Percentiles rank a stretch among this genome's conserved stretches.
These are phyloP conservation scores for Rhizoclosmatium globosum DNA, from an alignment of 192 early-diverging fungal species.

Conservation along the genomic window DNA sequence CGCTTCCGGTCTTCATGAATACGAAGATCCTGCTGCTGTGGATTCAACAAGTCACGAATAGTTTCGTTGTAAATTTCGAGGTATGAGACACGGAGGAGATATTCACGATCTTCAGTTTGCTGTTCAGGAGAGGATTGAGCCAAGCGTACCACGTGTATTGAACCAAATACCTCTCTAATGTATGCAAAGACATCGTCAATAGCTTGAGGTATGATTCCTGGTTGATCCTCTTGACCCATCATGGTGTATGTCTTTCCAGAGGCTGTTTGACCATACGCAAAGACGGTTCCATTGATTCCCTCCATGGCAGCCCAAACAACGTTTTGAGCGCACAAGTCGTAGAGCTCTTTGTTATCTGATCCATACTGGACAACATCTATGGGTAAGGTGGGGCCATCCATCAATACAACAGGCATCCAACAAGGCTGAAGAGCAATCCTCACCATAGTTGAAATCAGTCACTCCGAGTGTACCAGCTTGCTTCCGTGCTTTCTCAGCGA, in stretches of 20 bases:
- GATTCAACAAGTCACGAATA: slow-evolving; percentile 83
- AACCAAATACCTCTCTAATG: slow-evolving; percentile 55
- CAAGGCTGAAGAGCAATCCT: neutral
- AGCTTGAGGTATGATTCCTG: slow-evolving; percentile 79
- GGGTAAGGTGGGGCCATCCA: too few species aligned
- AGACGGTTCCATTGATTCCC: slow-evolving; percentile 91
- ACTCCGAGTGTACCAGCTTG: slow-evolving; percentile 8
- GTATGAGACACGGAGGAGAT: slow-evolving; percentile 89
- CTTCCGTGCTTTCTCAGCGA: slow-evolving; percentile 21
- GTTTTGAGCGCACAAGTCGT: slow-evolving; percentile 57
- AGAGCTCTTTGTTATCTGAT: slow-evolving; percentile 63
- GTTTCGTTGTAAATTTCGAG: slow-evolving; percentile 96
- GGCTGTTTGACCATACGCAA: slow-evolving; percentile 86
- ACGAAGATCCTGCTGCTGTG: slow-evolving; percentile 76
- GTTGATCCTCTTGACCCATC: slow-evolving; percentile 74
- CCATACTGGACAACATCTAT: slow-evolving; percentile 62
- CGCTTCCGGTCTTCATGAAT: slow-evolving; percentile 81
- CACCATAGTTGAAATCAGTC: slow-evolving; percentile 37
- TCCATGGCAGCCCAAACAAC: slow-evolving; percentile 79
- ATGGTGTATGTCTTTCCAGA: slow-evolving; percentile 61
- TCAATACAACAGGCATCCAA: too few species aligned
- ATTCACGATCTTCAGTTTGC: slow-evolving; percentile 75
- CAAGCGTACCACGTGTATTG: too few species aligned
- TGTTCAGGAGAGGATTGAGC: neutral
- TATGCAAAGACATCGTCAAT: slow-evolving; percentile 81